Evolutionary conservation across 2,329 filamentous ascomycete genomes (phyloP), one percentile per base, ranked within the genome.

Genomic region (Cladophialophora bantiana): DNA sequence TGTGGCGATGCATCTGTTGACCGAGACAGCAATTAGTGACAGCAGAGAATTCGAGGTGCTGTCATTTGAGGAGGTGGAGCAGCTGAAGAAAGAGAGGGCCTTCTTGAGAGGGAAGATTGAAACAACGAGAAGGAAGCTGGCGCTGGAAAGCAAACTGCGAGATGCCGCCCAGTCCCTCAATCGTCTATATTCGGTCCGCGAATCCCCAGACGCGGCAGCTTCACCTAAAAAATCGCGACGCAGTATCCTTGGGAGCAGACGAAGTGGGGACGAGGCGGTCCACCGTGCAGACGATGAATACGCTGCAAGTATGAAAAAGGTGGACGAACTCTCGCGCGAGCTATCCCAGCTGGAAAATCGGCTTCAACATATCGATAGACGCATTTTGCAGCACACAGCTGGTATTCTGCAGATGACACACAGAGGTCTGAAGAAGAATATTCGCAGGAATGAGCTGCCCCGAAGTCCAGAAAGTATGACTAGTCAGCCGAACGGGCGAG

Each of bases 391-490:
- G 77, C 95, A 99, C 77, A 98, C 94, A 0, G 94, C 95, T 13
- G 94, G 92, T 53, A 92, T 99, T 45, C 82, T 99, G 62, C 93
- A 97, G 76, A 86, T 96, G 78, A 96, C 94, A 7, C 94, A 98
- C 78, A 90, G 90, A 73, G 88, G 87, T 0, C 83, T 90, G n/a
- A 83, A 84, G 65, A 90, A 87, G 74, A 87, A 86, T 71, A 77
- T 81, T 7, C 79, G 83, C 59, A 79, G 79, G 36, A 71, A 66
- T 20, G 70, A 73, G 32, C 78, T 92, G 68, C 90, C 90, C 5
- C 88, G 90, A 62, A 93, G 90, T 73, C 90, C 90, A 7, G 90
- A 92, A 75, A 93, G 90, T 79, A 86, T 92, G 69, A 68, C 69
- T 7, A 73, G 73, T 48, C 71, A 71, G 70, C 70, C 62, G 7